A percentile compares a stretch with the other conserved stretches of the same genome.
These are phyloP conservation scores for Gossypium arboreum DNA, from an alignment of 345 rosid genomes.

Conservation along the genomic window DNA sequence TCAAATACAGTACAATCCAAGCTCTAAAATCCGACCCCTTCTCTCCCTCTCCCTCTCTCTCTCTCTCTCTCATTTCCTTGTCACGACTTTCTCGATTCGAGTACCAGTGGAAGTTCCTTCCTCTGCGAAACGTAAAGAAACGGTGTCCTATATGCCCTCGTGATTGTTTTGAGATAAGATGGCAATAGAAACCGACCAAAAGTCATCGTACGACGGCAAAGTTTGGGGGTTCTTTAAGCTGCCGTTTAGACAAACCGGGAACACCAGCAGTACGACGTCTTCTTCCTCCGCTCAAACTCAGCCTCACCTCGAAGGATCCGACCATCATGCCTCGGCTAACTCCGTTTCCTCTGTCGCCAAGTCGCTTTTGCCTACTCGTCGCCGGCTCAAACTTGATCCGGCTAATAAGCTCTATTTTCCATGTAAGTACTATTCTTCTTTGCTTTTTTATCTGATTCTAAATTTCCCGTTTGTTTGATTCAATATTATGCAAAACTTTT, in stretches of 20 bases:
- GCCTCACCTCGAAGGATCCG: slow-evolving; percentile 53
- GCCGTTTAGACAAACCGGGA: slow-evolving; percentile 55
- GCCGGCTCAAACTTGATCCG: slow-evolving; percentile 92
- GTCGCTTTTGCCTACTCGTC: slow-evolving; percentile 67
- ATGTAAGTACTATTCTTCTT: slow-evolving; percentile 37
- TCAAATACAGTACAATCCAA: slow-evolving; percentile 5
- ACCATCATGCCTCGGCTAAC: slow-evolving; percentile 33
- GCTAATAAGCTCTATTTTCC: slow-evolving; percentile 83
- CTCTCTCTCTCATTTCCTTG: neutral
- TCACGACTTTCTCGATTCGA: slow-evolving; percentile 10
- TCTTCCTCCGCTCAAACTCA: slow-evolving; percentile 33
- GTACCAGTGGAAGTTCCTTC: neutral
- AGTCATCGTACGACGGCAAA: slow-evolving; percentile 49
- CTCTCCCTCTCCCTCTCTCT: neutral
- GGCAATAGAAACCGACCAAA: slow-evolving; percentile 64
- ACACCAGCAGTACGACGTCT: slow-evolving; percentile 27
- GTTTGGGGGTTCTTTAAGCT: slow-evolving; percentile 85
- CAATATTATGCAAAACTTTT: neutral
- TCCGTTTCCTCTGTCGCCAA: slow-evolving; percentile 72
- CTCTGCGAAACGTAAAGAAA: neutral
- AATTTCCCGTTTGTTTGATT: neutral
- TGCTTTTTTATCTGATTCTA: neutral
- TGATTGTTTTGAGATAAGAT: slow-evolving; percentile 18
- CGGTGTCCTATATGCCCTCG: slow-evolving; percentile 7
- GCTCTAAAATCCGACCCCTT: neutral